These are phyloP conservation scores for Bothriochloa decipiens DNA, from an alignment of 176 grass and related monocot genomes.

Conservation along the genomic window DNA sequence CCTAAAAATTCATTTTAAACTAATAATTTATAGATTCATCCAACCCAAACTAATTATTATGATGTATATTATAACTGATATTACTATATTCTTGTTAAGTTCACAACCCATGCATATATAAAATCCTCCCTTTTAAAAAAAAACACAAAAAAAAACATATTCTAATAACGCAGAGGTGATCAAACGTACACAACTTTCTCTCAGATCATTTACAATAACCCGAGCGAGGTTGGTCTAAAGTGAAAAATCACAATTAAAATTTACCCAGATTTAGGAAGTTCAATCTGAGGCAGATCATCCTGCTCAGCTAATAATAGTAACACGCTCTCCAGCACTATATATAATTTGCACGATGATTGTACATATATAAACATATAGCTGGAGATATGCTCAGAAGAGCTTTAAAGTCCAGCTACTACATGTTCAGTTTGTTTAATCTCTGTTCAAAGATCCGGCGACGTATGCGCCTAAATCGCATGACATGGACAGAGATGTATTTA, in stretches of 20 bases:
- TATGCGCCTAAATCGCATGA: conserved; percentile 5
- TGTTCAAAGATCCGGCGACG: background rate
- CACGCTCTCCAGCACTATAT: background rate
- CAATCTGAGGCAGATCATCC: background rate
- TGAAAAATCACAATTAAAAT: background rate
- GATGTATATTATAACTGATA: too few relatives aligned
- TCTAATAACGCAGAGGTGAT: background rate
- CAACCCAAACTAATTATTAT: too few relatives aligned
- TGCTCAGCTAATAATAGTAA: background rate
- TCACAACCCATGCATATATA: background rate
- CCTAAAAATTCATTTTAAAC: too few relatives aligned
- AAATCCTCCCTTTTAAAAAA: too few relatives aligned
- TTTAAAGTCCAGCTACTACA: background rate
- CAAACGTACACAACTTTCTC: too few relatives aligned
- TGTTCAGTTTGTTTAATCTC: background rate
- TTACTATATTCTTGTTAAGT: background rate
- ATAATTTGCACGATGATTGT: background rate
- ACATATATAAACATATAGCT: background rate
- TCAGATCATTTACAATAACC: too few relatives aligned
- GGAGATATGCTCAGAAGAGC: background rate
- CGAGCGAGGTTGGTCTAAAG: background rate
- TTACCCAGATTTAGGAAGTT: background rate
- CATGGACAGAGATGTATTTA: background rate
- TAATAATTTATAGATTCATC: too few relatives aligned
- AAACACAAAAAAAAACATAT: too few relatives aligned